These are phyloP conservation scores for Paspalum notatum DNA, from an alignment of 176 grass and related monocot species.

Conservation along the genomic window DNA sequence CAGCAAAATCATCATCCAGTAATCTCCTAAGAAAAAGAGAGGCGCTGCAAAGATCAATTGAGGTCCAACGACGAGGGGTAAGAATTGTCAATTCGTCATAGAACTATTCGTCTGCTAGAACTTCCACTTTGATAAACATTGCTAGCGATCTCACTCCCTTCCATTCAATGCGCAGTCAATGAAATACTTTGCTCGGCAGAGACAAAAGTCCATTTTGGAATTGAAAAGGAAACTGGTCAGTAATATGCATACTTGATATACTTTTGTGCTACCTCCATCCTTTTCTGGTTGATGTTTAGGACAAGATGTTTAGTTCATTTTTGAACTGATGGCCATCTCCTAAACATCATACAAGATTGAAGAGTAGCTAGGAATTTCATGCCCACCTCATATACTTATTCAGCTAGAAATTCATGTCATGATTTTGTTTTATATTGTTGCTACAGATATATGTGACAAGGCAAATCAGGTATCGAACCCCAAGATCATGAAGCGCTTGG, in stretches of 20 bases:
- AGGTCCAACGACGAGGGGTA: constrained; percentile 84
- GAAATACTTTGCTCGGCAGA: constrained; percentile 69
- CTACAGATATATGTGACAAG: constrained; percentile 41
- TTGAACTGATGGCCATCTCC: no score
- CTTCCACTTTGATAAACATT: constrained; percentile 5
- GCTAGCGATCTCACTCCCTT: constrained; percentile 8
- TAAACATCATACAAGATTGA: no score
- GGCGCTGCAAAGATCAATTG: constrained; percentile 78
- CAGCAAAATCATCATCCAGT: constrained; percentile 55
- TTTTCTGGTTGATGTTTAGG: no score
- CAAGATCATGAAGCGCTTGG: background rate
- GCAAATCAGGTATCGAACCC: constrained; percentile 44
- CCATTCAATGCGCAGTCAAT: constrained; percentile 60
- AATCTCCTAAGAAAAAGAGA: constrained; percentile 85
- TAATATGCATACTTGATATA: background rate
- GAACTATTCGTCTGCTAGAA: background rate
- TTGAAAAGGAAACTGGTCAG: constrained; percentile 72
- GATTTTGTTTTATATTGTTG: constrained; percentile 5
- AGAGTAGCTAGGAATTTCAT: background rate
- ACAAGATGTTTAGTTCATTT: no score
- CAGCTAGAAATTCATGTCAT: constrained; percentile 7
- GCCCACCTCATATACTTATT: background rate
- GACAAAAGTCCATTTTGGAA: constrained; percentile 58
- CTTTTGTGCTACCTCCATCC: background rate
- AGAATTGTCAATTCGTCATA: constrained; percentile 14